Evolutionary conservation across 108 stramenopile genomes (phyloP), one percentile per base, ranked within the genome.

Genomic region (Cylindrotheca fusiformis): DNA sequence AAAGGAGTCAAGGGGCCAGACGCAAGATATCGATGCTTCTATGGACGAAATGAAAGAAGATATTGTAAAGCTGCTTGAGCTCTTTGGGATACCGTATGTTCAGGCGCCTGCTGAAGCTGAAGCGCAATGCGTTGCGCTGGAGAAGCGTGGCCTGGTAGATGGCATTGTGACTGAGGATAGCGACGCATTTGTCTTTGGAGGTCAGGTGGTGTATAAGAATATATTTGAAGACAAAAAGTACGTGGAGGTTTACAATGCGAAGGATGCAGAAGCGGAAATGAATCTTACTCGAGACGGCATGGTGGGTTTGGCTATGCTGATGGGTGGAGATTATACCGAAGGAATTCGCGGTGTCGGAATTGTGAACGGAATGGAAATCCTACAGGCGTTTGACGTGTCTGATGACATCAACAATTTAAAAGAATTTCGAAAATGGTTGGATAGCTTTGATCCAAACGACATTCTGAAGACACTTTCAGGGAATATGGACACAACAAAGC

Each of bases 151-250:
- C 2, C 60, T 99, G 19, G 98, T 98, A 18, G 92, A 99, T 71
- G 99, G 99, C 4, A 86, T 97, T 36, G 91, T 99, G 12, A 97
- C 98, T 6, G 97, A 99, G 58, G 99, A 99, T 76, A 93, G 91
- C 32, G 99, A 99, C 71, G 90, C 87, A 6, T 97, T 99, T 65
- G 88, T 97, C 22, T 99, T 99, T 75, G 99, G 99, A 4, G 97
- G 95, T 6, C 67, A 72, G 55, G 84, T 58, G 47, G 75, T 90
- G 0, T 92, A 87, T 70, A 92, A 89, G 74, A 98, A 99, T 63
- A 96, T 99, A 27, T 99, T 99, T 72, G 87, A 97, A 48, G 95
- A 99, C 26, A 66, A 84, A 55, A 95, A 95, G 63, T 98, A 78
- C 60, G 98, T 97, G 18, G 98, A 99, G 69, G 95, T 78, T 1